Evolutionary conservation across 805 yeast species (phyloP), one percentile per base, ranked within the genome.

Genomic region (Candida golubevii): DNA sequence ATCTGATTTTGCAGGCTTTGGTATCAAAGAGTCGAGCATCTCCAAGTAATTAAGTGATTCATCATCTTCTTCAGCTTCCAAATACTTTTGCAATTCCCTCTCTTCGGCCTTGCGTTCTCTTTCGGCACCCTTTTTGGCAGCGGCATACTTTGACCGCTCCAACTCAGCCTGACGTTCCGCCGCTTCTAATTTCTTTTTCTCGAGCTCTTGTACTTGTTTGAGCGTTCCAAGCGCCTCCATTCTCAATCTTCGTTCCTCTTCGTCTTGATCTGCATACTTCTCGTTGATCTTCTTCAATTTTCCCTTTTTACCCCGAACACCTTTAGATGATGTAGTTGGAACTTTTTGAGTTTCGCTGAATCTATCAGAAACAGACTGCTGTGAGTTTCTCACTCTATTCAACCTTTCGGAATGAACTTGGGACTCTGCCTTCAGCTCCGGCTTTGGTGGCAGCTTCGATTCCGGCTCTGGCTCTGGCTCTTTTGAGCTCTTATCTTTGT

Each of bases 251-350:
- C 89, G 77, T 56, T 91, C 98, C 45, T 86, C 93, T 41, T 88
- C 97, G 60, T 91, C 98, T 65, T 91, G 98, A 47, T 85, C 89
- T 3, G 82, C 88, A 58, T 91, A 91, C 58, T 90, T 91, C 48
- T 78, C 74, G 34, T 83, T 83, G 44, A 88, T 85, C 58, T 87
- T 89, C 71, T 85, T 88, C 63, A 85, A 58, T 59, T 89, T 89
- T 33, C 85, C 84, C 58, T 84, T 88, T 64, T 85, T 88, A 38
- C 98, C 97, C 56, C 97, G 50, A 7, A 50, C 50, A 7, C 83
- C 81, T 33, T 69, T 74, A 13, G 71, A 72, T 15, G 63, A 64
- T 11, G 55, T 57, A 26, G 42, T 29, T 29, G 38, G 35, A 7
- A 28, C 8, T 34, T 27, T 40, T 13, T 10, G 23, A 7, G 7